Evolutionary conservation across 257 asterid species (phyloP), one percentile per base, ranked within the genome.

Genomic region (Scutellaria galericulata): DNA sequence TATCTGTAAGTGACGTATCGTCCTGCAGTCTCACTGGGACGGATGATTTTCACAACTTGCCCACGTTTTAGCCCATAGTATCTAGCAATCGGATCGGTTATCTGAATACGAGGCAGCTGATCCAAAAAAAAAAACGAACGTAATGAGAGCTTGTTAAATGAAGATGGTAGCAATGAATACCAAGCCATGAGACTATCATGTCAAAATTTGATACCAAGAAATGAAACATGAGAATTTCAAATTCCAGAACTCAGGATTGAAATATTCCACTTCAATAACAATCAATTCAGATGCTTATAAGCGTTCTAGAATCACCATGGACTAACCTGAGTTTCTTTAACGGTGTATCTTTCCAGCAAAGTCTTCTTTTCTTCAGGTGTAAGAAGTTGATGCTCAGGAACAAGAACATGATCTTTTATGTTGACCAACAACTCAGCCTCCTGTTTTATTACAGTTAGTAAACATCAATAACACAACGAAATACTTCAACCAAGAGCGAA

Each of bases 21-120:
- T 2, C 98, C 97, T 41, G 97, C 97, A 62, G 96, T 93, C 81
- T 93, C 98, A 80, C 98, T 93, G 6, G 97, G 90, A 39, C 97
- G 87, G 73, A 83, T 89, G 20, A 93, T 90, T 71, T 87, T 93
- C 68, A 93, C 93, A 10, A 93, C 96, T 15, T 93, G 89, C 22
- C 93, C 93, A 9, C 95, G 92, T 77, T 83, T 89, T 47, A 93
- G 83, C 6, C 98, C 97, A 39, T 87, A 89, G 47, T 93, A 93
- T 75, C 87, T 80, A 18, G 98, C 93, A 63, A 93, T 72, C 8
- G 98, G 98, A 73, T 93, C 98, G 0, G 83, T 81, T 7, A 89
- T 15, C 82, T 87, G 96, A 57, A 93, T 86, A 44, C 92, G 88
- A 39, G 97, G 97, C 6, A 91, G 80, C 97, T 91, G 89, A 40